Evolutionary conservation across 495 filamentous ascomycete species (phyloP).

Genomic region (Penicillium bialowiezense): DNA sequence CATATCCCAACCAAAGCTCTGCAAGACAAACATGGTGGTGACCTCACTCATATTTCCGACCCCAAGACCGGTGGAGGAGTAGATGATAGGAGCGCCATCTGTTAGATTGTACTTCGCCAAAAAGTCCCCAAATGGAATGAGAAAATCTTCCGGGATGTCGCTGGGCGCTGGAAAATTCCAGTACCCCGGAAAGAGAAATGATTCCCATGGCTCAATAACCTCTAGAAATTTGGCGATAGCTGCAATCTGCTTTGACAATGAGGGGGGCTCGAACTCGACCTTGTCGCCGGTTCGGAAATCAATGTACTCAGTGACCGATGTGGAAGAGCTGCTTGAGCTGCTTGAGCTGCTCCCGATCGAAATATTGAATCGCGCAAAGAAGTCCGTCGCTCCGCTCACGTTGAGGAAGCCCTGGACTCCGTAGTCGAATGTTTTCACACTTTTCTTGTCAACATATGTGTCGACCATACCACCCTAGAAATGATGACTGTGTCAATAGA

Average conservation of each 20-base stretch:
- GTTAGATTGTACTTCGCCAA: slow-evolving; percentile 42
- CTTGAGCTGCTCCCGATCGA: slow-evolving; percentile 15
- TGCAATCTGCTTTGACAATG: slow-evolving; percentile 17
- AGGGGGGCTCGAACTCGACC: slow-evolving; percentile 18
- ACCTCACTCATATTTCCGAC: slow-evolving; percentile 36
- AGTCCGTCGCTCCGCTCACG: slow-evolving; percentile 29
- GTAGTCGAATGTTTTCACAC: slow-evolving; percentile 32
- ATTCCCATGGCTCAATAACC: slow-evolving; percentile 32
- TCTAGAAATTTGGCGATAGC: slow-evolving; percentile 36
- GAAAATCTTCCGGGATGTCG: slow-evolving; percentile 41
- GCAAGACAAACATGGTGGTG: slow-evolving; percentile 41
- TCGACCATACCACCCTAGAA: slow-evolving; percentile 42
- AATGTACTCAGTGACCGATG: slow-evolving; percentile 25
- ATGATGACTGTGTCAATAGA: slow-evolving; percentile 8
- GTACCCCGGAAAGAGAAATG: slow-evolving; percentile 35
- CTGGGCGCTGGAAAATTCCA: slow-evolving; percentile 33
- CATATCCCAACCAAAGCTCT: slow-evolving; percentile 38
- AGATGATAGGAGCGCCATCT: slow-evolving; percentile 27
- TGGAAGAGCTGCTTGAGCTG: slow-evolving; percentile 7
- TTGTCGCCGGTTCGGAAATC: slow-evolving; percentile 40
- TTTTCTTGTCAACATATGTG: slow-evolving; percentile 34
- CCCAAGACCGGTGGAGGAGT: slow-evolving; percentile 28
- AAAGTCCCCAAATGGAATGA: slow-evolving; percentile 45
- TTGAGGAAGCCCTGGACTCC: slow-evolving; percentile 42
- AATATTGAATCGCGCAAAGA: slow-evolving; percentile 43